phyloP scores from a whole-genome alignment of 345 rosid species.

The Clarkia xantiana region DNA sequence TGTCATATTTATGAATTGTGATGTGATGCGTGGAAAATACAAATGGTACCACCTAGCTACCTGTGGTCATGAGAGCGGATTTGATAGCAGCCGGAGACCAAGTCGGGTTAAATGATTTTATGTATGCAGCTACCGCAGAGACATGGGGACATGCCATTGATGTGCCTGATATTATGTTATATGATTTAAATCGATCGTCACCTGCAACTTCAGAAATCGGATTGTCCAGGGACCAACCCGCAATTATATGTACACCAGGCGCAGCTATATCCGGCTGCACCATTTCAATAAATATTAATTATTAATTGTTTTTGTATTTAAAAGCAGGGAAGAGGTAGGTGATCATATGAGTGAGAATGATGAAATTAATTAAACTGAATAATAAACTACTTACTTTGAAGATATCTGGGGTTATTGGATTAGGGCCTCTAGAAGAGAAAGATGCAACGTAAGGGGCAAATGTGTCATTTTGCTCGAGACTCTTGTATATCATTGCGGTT shows the following conservation, averaged over 20 bases:
- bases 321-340: no score
- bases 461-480: constrained; percentile 8
- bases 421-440: constrained; percentile 30
- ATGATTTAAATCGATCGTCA: constrained; percentile 14
- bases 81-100: constrained; percentile 31
- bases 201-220: constrained; percentile 7
- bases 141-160: constrained; percentile 35
- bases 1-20: no score
- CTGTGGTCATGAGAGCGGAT: constrained; percentile 31
- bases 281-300: no score
- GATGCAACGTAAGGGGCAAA: constrained; percentile 15
- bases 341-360: no score
- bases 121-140: constrained; percentile 16
- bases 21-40: no score
- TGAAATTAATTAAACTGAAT: no score
- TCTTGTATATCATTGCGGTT: constrained; percentile 18
- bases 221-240: constrained; percentile 18
- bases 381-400: no score
- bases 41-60: no score
- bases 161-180: constrained; percentile 25
- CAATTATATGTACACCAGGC: constrained; percentile 31
- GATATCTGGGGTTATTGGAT: constrained; percentile 15
- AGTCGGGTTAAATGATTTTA: constrained; percentile 20
- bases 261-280: constrained; percentile 26
- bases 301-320: no score